A percentile compares a stretch with the other conserved stretches of the same genome.
Evolutionary conservation across 2,329 filamentous ascomycete genomes (phyloP).

Genomic region (Didymella arachidicola): DNA sequence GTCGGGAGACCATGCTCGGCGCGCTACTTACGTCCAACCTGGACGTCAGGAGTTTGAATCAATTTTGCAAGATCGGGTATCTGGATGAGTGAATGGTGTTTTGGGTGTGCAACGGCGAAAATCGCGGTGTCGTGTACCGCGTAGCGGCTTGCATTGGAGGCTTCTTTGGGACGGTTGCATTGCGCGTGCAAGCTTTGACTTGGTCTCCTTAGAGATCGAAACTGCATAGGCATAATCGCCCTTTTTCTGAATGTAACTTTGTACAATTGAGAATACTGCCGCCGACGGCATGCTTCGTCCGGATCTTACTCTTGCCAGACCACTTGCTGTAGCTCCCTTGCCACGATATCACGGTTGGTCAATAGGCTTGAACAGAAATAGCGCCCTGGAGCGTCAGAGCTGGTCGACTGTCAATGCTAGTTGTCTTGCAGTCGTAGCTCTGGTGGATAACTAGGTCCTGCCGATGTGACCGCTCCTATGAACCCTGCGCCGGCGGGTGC

Average conservation of each 20-base stretch:
- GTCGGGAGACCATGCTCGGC: conserved; percentile 56
- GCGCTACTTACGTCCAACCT: conserved; percentile 55
- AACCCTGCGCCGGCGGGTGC: conserved; percentile 11
- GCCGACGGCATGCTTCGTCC: conserved; percentile 1
- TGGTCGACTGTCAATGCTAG: background rate
- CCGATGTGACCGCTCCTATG: conserved; percentile 8
- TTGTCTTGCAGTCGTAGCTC: background rate
- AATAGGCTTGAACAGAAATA: background rate
- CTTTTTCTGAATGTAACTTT: conserved; percentile 14
- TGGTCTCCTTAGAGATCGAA: conserved; percentile 11
- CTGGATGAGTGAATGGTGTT: conserved; percentile 38
- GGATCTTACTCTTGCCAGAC: background rate
- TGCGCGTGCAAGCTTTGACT: conserved; percentile 11
- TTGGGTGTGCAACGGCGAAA: conserved; percentile 13
- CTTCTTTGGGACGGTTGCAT: conserved; percentile 14
- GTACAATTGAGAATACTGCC: conserved; percentile 8
- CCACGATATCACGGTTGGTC: background rate
- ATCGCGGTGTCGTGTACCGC: conserved; percentile 20
- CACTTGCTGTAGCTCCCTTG: background rate
- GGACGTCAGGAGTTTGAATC: conserved; percentile 54
- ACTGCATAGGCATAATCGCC: conserved; percentile 15
- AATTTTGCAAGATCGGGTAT: conserved; percentile 52
- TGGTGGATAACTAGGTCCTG: conserved; percentile 7
- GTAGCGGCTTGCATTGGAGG: conserved; percentile 21
- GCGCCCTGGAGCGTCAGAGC: background rate